A percentile compares a stretch with the other conserved stretches of the same genome.
Evolutionary conservation across 495 filamentous ascomycete species (phyloP).

Genomic region (Annulohypoxylon moriforme): DNA sequence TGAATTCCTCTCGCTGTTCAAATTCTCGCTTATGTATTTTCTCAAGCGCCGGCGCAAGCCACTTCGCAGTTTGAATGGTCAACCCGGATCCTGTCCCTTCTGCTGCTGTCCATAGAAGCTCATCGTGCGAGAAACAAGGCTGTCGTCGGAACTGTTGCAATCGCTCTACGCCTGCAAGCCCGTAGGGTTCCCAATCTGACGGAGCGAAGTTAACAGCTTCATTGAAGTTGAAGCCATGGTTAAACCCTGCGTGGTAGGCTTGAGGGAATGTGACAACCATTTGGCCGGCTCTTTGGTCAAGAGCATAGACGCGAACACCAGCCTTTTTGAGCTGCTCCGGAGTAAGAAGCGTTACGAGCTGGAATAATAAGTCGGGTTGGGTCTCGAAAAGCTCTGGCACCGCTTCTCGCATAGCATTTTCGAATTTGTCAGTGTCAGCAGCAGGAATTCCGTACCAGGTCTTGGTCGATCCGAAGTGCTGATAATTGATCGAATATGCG

Average conservation of each 20-base stretch:
- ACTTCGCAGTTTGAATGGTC: slow-evolving; percentile 93
- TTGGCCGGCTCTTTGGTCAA: slow-evolving; percentile 95
- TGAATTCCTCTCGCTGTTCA: slow-evolving; percentile 72
- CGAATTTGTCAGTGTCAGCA: slow-evolving; percentile 92
- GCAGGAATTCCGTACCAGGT: slow-evolving; percentile 99
- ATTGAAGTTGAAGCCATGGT: slow-evolving; percentile 98
- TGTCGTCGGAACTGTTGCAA: slow-evolving; percentile 89
- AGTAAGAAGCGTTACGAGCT: slow-evolving; percentile 92
- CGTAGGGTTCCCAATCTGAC: slow-evolving; percentile 95
- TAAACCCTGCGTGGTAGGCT: slow-evolving; percentile 93
- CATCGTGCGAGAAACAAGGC: slow-evolving; percentile 97
- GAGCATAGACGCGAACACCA: slow-evolving; percentile 89
- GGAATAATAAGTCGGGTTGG: slow-evolving; percentile 95
- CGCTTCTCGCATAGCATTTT: slow-evolving; percentile 92
- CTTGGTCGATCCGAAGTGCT: slow-evolving; percentile 98
- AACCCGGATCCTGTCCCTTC: slow-evolving; percentile 73
- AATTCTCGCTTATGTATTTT: slow-evolving; percentile 80
- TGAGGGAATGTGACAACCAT: slow-evolving; percentile 96
- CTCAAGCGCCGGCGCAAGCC: slow-evolving; percentile 87
- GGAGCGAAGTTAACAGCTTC: slow-evolving; percentile 99
- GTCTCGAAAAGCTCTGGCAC: slow-evolving; percentile 97
- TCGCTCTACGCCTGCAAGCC: slow-evolving; percentile 85
- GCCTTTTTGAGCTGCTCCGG: slow-evolving; percentile 96
- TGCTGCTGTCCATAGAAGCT: slow-evolving; percentile 87
- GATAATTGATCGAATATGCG: slow-evolving; percentile 97